A percentile compares a stretch with the other conserved stretches of the same genome.
phyloP scores from a whole-genome alignment of 345 rosid genomes.

The Rhodomyrtus tomentosa region DNA sequence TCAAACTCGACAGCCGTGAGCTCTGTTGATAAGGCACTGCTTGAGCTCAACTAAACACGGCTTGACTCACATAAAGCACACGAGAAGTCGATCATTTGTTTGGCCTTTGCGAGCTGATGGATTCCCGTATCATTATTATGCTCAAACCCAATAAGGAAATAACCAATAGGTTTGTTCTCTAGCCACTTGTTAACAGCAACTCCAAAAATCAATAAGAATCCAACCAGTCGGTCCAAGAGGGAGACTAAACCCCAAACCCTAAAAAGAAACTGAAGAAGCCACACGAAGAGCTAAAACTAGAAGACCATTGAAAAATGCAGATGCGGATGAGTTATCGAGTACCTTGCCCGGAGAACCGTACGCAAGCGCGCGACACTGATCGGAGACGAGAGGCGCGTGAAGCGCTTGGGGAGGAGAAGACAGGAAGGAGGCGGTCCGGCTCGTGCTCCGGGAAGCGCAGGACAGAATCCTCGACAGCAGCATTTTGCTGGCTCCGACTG shows the following conservation, averaged over 20 bases:
- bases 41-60: neutral
- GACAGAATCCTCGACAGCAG: slow-evolving; percentile 41
- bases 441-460: slow-evolving; percentile 36
- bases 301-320: neutral
- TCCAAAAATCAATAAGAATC: neutral
- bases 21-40: neutral
- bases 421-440: slow-evolving; percentile 30
- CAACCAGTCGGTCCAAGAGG: neutral
- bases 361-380: slow-evolving; percentile 26
- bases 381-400: slow-evolving; percentile 7
- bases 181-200: neutral
- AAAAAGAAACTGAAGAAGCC: neutral
- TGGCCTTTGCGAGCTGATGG: neutral
- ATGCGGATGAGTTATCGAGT: neutral
- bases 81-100: neutral
- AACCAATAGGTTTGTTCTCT: neutral
- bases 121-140: neutral
- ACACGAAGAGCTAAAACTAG: neutral
- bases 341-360: slow-evolving; percentile 27
- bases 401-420: slow-evolving; percentile 13
- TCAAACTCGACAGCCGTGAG: neutral
- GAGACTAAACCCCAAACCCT: neutral
- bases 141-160: neutral
- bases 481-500: slow-evolving; percentile 9
- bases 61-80: neutral